Evolutionary conservation across 1,284 basidiomycete species (phyloP), one percentile per base, ranked within the genome.

Genomic region (Marasmius fiardii): DNA sequence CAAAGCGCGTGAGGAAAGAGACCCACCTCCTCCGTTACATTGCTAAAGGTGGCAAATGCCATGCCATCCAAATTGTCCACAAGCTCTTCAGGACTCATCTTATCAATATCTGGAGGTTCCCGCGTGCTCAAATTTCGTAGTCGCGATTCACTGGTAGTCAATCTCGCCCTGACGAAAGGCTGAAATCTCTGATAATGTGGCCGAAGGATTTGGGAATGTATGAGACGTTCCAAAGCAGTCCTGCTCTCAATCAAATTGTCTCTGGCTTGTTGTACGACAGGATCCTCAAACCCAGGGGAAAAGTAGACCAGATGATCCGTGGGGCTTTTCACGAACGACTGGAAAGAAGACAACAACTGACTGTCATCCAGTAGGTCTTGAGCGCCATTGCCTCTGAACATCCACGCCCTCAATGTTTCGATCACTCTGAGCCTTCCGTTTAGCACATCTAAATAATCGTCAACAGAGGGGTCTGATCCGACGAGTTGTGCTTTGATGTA

Each of bases 1-100:
- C 43, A 44, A n/a, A 4, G 11, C 5, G 54, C 54, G 39, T 11
- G 57, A 21, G 35, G 21, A 28, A 26, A 1, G 39, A 7, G n/a
- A 60, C 72, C 55, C 65, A 90, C 88, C 74, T 91, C 88, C 67
- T 87, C 82, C 28, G 81, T 83, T 43, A 92, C 80, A 62, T 88
- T 90, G 58, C 81, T 82, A 64, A 89, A 84, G 2, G 86, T 83
- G 35, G 88, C 85, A 56, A 74, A 74, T 1, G 83, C 85, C 83
- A 92, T 88, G 0, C 84, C 80, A 62, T 92, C 87, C 57, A 92
- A 60, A 61, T 83, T 85, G 56, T 84, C 83, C 21, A 92, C 87
- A 37, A 92, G 76, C 44, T 85, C 82, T 59, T 87, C 86, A 0
- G 86, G 76, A 48, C 78, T 75, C 55, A 85, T 70, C n/a, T 74